A percentile compares a stretch with the other conserved stretches of the same genome.
These are phyloP conservation scores for Populus hybrid DNA, from an alignment of 441 rosid species.

Conservation along the genomic window DNA sequence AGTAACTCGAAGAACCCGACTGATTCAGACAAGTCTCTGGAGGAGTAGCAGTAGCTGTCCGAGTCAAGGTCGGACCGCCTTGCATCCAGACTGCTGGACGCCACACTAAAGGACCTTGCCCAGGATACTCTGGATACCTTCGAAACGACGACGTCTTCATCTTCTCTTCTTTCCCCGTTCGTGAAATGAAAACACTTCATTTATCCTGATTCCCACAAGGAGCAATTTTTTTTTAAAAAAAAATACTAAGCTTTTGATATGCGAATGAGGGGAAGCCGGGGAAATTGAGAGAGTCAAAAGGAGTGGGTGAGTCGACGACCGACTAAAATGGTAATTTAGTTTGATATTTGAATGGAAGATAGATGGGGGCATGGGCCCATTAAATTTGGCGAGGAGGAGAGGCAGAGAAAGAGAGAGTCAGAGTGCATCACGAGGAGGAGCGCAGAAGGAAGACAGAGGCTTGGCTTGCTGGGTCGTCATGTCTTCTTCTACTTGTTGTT, in stretches of 20 bases:
- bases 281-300: background rate
- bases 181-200: slow-evolving; percentile 97
- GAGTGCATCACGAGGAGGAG: background rate
- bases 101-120: slow-evolving; percentile 89
- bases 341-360: background rate
- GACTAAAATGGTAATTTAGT: background rate
- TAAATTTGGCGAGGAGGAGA: background rate
- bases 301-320: background rate
- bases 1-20: slow-evolving; percentile 46
- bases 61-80: slow-evolving; percentile 82
- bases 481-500: too few species aligned
- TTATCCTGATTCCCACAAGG: background rate
- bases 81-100: slow-evolving; percentile 62
- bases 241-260: too few species aligned
- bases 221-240: too few species aligned
- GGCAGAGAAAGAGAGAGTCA: background rate
- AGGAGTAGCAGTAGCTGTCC: slow-evolving; percentile 33
- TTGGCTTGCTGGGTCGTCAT: too few species aligned
- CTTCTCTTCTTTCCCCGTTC: slow-evolving; percentile 53
- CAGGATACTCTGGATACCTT: slow-evolving; percentile 66
- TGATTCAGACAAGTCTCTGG: slow-evolving; percentile 63
- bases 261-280: background rate
- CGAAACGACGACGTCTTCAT: slow-evolving; percentile 42
- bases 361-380: background rate
- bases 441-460: background rate